Evolutionary conservation across 495 filamentous ascomycete species (phyloP), one percentile per base, ranked within the genome.

Genomic region (Penicillium taxi): DNA sequence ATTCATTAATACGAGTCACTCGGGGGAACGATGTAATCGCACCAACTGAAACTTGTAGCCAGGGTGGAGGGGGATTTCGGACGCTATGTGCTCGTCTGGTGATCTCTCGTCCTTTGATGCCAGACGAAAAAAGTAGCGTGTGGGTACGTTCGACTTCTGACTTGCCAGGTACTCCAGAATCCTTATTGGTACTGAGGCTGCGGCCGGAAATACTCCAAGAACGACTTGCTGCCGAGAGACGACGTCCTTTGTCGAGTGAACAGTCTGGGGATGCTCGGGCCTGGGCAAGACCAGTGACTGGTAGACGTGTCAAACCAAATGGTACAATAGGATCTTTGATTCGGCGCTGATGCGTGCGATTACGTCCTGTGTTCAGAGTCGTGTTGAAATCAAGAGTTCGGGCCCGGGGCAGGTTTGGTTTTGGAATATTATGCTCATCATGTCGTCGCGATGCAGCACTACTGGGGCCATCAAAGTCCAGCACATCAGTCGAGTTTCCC

Each of bases 101-200:
- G 39, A 94, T 82, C 49, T 87, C 84, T 42, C 77, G 74, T 1
- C 88, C 88, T 58, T 90, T 90, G 54, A 94, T 78, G 28, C 87
- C 88, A 0, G 85, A 82, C 40, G 80, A 84, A 21, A 94, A 67
- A 18, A 94, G 73, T 1, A 93, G 67, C 2, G 86, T 74, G 36
- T 75, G 69, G 2, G 83, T 72, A 26, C 85, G 77, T 33, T 82
- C 84, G 13, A 91, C 72, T 47, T 94, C 87, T 9, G 73, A 71
- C 42, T 75, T 77, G 22, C 51, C 50, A 7, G 61, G 55, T 0
- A 68, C 45, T 8, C 59, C 58, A 4, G 36, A 50, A 26, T 63
- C 60, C 9, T 55, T 48, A 1, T 54, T 59, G 14, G 46, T 55
- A 11, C 62, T 56, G 7, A 70, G 41, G 32, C 58, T 68, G 43